Percentiles rank a stretch among this genome's conserved stretches.
These are phyloP conservation scores for Oligophagozyma castellii DNA, from an alignment of 1,139 yeast genomes.

Conservation along the genomic window DNA sequence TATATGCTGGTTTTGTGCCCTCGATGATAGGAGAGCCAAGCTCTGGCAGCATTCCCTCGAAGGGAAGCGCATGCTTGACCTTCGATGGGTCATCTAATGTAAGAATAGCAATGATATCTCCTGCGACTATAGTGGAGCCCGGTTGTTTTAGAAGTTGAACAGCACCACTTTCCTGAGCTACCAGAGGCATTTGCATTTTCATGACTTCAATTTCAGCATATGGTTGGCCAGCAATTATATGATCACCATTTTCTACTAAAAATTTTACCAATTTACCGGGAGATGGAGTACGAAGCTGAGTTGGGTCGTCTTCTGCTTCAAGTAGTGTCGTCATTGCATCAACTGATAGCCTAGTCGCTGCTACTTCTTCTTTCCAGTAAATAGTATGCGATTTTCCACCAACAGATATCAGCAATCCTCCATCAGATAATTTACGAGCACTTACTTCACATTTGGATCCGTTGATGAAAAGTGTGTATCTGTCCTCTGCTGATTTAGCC, in stretches of 20 bases:
- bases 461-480: constrained; percentile 79
- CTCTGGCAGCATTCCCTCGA: constrained; percentile 85
- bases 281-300: constrained; percentile 95
- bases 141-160: constrained; percentile 93
- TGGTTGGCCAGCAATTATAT: constrained; percentile 80
- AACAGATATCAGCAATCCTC: constrained; percentile 76
- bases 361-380: constrained; percentile 95
- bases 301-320: constrained; percentile 94
- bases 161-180: constrained; percentile 86
- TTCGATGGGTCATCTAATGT: constrained; percentile 93
- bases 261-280: constrained; percentile 95
- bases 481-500: constrained; percentile 76
- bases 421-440: constrained; percentile 79
- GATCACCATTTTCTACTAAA: constrained; percentile 92
- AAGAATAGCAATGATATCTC: constrained; percentile 89
- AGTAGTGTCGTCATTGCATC: constrained; percentile 89
- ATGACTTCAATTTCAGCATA: constrained; percentile 98
- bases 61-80: constrained; percentile 93
- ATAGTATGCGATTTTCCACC: constrained; percentile 92
- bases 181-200: constrained; percentile 94
- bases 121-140: constrained; percentile 92
- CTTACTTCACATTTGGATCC: constrained; percentile 86
- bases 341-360: constrained; percentile 90
- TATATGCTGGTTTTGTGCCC: constrained; percentile 77
- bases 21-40: constrained; percentile 69